Evolutionary conservation across 2,329 filamentous ascomycete genomes (phyloP).

Genomic region (Curvularia verruculosa): DNA sequence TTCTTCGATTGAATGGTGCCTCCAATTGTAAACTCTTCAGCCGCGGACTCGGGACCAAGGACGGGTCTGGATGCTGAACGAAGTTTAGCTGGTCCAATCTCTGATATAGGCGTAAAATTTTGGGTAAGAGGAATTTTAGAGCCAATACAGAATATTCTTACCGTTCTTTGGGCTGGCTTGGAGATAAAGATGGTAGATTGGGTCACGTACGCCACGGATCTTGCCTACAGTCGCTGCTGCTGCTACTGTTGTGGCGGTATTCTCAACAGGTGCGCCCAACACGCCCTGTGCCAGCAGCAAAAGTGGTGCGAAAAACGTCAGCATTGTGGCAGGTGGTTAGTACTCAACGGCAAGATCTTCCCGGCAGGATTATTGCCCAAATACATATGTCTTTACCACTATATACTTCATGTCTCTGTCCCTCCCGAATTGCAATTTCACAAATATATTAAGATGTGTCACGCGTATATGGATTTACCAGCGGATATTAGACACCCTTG

Average conservation of each 20-base stretch:
- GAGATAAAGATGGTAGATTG: slow-evolving; percentile 61
- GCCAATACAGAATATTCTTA: slow-evolving; percentile 15
- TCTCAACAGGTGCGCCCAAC: slow-evolving; percentile 20
- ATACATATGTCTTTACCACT: background rate
- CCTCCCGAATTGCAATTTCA: slow-evolving; percentile 6
- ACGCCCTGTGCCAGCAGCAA: slow-evolving; percentile 13
- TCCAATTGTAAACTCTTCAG: slow-evolving; percentile 59
- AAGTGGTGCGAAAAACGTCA: slow-evolving; percentile 11
- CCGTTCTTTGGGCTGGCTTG: slow-evolving; percentile 55
- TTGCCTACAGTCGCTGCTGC: slow-evolving; percentile 53
- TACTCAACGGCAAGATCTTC: background rate
- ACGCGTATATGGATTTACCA: slow-evolving; percentile 10
- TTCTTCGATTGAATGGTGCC: slow-evolving; percentile 59
- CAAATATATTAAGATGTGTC: slow-evolving; percentile 15
- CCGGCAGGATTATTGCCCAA: background rate
- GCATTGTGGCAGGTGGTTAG: slow-evolving; percentile 6
- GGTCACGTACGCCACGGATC: slow-evolving; percentile 58
- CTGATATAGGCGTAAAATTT: background rate
- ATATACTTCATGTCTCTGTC: background rate
- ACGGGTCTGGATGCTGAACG: slow-evolving; percentile 52
- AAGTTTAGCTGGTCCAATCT: background rate
- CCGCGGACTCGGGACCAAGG: slow-evolving; percentile 58
- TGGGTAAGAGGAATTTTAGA: background rate
- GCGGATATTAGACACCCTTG: slow-evolving; percentile 8
- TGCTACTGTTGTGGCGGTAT: background rate